A percentile compares a stretch with the other conserved stretches of the same genome.
phyloP scores from a whole-genome alignment of 352 stramenopile species.

The Blastocystis sp. region DNA sequence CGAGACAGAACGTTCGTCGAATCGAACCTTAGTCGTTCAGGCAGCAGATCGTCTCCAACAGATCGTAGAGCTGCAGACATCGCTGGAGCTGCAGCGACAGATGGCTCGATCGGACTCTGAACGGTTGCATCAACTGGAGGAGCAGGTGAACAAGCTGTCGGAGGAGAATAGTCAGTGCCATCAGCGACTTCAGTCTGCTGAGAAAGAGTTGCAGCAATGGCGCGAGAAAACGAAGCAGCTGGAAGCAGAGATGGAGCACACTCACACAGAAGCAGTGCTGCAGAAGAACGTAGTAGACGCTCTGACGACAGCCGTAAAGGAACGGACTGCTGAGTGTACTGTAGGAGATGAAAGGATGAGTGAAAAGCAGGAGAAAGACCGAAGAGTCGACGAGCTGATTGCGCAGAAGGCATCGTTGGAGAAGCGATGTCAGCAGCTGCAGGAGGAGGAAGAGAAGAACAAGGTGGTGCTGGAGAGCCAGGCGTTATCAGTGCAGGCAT shows the following conservation, averaged over 20 bases:
- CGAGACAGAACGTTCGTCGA: not conserved
- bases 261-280: not conserved
- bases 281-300: not conserved
- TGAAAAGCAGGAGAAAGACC: not conserved
- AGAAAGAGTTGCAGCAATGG: not conserved
- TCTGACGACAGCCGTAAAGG: not conserved
- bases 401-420: not conserved
- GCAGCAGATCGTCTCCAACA: constrained; percentile 14
- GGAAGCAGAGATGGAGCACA: not conserved
- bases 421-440: not conserved
- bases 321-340: not conserved
- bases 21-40: not conserved
- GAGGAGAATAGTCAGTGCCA: not conserved
- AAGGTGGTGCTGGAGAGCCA: not conserved
- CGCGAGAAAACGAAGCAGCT: not conserved
- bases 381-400: not conserved
- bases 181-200: not conserved
- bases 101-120: constrained; percentile 20
- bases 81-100: not conserved
- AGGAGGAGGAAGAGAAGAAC: not conserved
- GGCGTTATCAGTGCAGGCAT: not conserved
- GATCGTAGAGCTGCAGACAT: not conserved
- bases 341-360: not conserved
- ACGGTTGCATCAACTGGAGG: not conserved
- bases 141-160: not conserved